Evolutionary conservation across 768 basidiomycete genomes (phyloP).

Genomic region (Hypholoma fasciculare): DNA sequence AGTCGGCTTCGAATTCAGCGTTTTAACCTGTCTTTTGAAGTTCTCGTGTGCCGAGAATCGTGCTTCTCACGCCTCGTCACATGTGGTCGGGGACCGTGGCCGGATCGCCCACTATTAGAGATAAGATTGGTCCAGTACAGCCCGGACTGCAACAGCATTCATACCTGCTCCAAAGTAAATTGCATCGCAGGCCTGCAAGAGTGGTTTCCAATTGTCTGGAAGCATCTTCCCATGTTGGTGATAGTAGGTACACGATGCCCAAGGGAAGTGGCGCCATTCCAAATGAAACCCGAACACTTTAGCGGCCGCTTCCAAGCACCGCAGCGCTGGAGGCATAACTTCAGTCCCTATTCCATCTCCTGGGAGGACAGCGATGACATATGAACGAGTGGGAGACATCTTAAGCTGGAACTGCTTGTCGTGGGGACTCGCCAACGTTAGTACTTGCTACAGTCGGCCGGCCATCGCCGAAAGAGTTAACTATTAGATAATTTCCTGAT

Average conservation of each 20-base stretch:
- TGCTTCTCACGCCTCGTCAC: too few species aligned
- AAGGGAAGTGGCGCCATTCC: constrained; percentile 45
- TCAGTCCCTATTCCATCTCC: constrained; percentile 57
- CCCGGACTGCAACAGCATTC: not conserved
- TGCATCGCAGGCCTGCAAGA: constrained; percentile 41
- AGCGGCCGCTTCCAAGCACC: constrained; percentile 44
- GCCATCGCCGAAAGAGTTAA: too few species aligned
- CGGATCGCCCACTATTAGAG: constrained; percentile 41
- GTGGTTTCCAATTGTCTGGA: constrained; percentile 40
- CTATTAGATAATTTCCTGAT: too few species aligned
- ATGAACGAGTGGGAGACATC: constrained; percentile 23
- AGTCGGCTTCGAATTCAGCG: too few species aligned
- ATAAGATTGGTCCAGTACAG: not conserved
- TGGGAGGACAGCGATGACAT: constrained; percentile 48
- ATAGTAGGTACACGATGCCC: constrained; percentile 49
- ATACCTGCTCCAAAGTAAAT: constrained; percentile 50
- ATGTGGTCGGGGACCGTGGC: constrained; percentile 55
- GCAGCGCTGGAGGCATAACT: constrained; percentile 48
- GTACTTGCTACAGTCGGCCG: not conserved
- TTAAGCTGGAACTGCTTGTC: not conserved
- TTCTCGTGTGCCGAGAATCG: too few species aligned
- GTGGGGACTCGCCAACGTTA: not conserved
- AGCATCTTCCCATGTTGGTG: constrained; percentile 47
- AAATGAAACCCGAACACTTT: constrained; percentile 44
- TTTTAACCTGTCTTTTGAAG: too few species aligned